Percentiles rank a stretch among this genome's conserved stretches.
Evolutionary conservation across 352 stramenopile species (phyloP).

Genomic region (Saprolegnia diclina): DNA sequence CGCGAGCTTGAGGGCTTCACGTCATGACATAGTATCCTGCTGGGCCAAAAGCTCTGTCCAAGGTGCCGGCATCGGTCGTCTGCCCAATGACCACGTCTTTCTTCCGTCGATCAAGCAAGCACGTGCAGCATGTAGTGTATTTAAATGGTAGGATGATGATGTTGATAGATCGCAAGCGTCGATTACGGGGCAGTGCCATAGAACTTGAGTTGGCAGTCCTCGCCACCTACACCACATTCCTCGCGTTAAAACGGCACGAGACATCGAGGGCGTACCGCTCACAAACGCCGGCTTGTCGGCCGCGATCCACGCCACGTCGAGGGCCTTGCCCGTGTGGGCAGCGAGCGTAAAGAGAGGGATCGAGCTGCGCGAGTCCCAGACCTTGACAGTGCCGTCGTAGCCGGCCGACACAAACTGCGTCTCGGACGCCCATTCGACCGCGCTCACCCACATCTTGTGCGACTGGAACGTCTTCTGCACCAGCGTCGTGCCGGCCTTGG

Average conservation of each 20-base stretch:
- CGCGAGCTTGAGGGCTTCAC: too few species aligned
- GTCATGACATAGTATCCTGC: too few species aligned
- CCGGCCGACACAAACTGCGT: conserved; percentile 64
- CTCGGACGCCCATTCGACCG: conserved; percentile 61
- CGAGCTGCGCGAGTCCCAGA: conserved; percentile 71
- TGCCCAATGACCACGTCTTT: too few species aligned
- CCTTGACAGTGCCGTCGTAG: conserved; percentile 75
- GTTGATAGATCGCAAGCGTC: too few species aligned
- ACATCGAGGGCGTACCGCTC: conserved; percentile 35
- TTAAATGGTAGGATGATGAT: too few species aligned
- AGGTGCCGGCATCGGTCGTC: too few species aligned
- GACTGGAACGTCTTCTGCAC: conserved; percentile 78
- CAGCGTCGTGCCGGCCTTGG: conserved; percentile 58
- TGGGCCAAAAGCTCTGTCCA: too few species aligned
- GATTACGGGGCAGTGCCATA: conserved; percentile 27
- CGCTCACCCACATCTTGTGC: conserved; percentile 81
- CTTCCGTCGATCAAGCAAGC: too few species aligned
- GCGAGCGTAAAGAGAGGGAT: conserved; percentile 72
- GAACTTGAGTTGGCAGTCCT: conserved; percentile 84
- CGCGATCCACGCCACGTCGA: conserved; percentile 58
- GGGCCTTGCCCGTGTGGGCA: conserved; percentile 67
- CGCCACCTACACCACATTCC: conserved; percentile 33
- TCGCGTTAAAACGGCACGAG: not conserved
- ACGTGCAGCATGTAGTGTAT: too few species aligned
- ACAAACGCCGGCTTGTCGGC: conserved; percentile 43